Base-by-base conservation (phyloP, 257 asterid genomes). In the Jaltomata sinuosa region DNA sequence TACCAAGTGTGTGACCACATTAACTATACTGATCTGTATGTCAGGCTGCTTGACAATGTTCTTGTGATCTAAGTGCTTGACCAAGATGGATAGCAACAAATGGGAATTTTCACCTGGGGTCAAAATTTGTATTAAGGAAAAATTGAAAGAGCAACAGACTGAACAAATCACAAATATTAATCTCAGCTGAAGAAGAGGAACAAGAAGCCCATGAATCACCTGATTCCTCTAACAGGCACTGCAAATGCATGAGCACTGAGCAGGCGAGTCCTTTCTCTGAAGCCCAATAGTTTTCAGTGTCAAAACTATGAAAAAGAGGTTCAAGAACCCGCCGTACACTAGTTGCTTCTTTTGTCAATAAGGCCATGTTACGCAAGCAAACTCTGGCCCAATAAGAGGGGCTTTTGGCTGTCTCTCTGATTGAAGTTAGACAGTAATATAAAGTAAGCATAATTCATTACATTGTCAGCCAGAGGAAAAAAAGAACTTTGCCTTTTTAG, bases 1-100 rank as follows among this genome's bases (percentile, higher is more conserved):
- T 21, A 86, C 89, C 55, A 90, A 89, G 53, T 84, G 79, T 38
- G 88, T 52, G 22, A 88, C 85, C 59, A 86, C 84, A n/a, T 88
- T 82, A 34, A 90, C 80, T 55, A 90, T 87, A 68, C 83, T 49
- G 18, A 87, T 87, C 84, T 88, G 91, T 79, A 87, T 62, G 77
- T 85, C 87, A 84, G 83, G 85, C 85, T 81, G 85, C 85, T 88
- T 90, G 83, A 69, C 32, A 22, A 90, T 87, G 85, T 86, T 87
- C 87, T 86, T 90, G 68, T 90, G 90, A 88, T 87, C 90, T 89
- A 90, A 85, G 64, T 90, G 93, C 89, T 90, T 90, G 83, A 90
- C 86, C 88, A 90, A 87, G 77, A 83, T 78, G 74, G 91, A 87
- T 29, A 88, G 53, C 72, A 90, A 77, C 29, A 87, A 84, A 88